Evolutionary conservation across 2,329 filamentous ascomycete genomes (phyloP), one percentile per base, ranked within the genome.

Genomic region (Lojkania enalia): DNA sequence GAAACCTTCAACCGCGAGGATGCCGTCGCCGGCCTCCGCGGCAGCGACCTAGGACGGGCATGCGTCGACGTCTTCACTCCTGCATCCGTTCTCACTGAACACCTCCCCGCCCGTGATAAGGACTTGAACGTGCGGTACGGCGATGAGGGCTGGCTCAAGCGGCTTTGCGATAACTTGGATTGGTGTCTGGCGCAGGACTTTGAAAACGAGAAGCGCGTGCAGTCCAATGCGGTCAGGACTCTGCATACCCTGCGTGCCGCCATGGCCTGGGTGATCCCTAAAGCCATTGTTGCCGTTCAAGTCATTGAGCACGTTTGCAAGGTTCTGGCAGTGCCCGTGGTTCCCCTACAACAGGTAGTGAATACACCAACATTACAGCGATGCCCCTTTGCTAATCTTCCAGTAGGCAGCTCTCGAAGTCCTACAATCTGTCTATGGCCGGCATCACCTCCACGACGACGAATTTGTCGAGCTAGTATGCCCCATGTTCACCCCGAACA

Each of bases 51-150:
- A 50, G 95, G 90, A 65, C 88, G 90, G 66, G 88, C 89, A 9
- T 87, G 94, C 61, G 88, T 97, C 50, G 94, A 97, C 67, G 90
- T 97, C 50, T 95, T 96, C 67, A 95, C 91, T 0, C 90, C 94
- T 1, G 77, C 82, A 18, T 73, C 77, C 1, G 85, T 96, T 15
- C 82, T 96, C 43, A 73, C 82, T 50, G 86, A 95, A 52, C 79
- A 86, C 18, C 89, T 90, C 60, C 86, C 88, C 9, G 84, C 86
- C 57, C 79, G 90, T 55, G 85, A 89, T 52, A 77, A 80, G 29
- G 81, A 79, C 35, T 77, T 85, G 19, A 80, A 85, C 40, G 82
- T 95, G 43, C 84, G 92, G 29, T 87, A 75, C 64, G 90, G 87
- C 12, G 77, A 85, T 30, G 88, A 96, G 55, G 95, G 94, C 14